phyloP scores from a whole-genome alignment of 352 stramenopile species.

The Pythium apleroticum region DNA sequence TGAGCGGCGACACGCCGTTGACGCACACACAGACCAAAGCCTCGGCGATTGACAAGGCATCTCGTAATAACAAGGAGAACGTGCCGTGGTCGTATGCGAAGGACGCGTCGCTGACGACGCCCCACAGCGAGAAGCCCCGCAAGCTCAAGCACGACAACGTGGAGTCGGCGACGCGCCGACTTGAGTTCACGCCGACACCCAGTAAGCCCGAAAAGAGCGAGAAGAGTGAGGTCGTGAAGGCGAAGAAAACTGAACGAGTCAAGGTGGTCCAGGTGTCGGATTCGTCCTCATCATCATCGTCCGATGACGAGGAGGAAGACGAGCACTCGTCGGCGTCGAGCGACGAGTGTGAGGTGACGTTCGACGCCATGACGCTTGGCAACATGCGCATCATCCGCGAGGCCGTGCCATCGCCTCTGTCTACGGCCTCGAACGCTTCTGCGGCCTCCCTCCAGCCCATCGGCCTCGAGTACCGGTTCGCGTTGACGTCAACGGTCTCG shows the following conservation, averaged over 20 bases:
- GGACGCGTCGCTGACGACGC: not conserved
- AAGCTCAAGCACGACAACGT: not conserved
- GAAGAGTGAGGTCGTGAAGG: not conserved
- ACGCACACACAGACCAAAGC: not conserved
- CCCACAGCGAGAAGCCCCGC: slow-evolving; percentile 4
- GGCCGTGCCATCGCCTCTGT: slow-evolving; percentile 39
- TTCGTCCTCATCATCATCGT: slow-evolving; percentile 25
- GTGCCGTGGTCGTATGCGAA: slow-evolving; percentile 3
- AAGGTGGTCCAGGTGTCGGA: slow-evolving; percentile 3
- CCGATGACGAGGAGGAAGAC: slow-evolving; percentile 19
- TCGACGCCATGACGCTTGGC: slow-evolving; percentile 62
- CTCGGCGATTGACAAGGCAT: not conserved
- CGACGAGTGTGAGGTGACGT: slow-evolving; percentile 56
- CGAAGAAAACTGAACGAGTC: not conserved
- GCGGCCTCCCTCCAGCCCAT: slow-evolving; percentile 26
- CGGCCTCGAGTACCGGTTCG: slow-evolving; percentile 64
- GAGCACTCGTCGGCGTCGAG: slow-evolving; percentile 27
- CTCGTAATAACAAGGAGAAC: not conserved
- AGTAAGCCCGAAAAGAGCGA: slow-evolving; percentile 14
- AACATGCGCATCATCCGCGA: slow-evolving; percentile 61
- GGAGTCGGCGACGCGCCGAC: slow-evolving; percentile 22
- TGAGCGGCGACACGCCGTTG: slow-evolving; percentile 11
- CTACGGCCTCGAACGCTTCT: slow-evolving; percentile 36
- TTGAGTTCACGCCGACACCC: slow-evolving; percentile 24
- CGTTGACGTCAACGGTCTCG: slow-evolving; percentile 65